A percentile compares a stretch with the other conserved stretches of the same genome.
Evolutionary conservation across 2,329 filamentous ascomycete genomes (phyloP).

Genomic region (Penicillium sp.): DNA sequence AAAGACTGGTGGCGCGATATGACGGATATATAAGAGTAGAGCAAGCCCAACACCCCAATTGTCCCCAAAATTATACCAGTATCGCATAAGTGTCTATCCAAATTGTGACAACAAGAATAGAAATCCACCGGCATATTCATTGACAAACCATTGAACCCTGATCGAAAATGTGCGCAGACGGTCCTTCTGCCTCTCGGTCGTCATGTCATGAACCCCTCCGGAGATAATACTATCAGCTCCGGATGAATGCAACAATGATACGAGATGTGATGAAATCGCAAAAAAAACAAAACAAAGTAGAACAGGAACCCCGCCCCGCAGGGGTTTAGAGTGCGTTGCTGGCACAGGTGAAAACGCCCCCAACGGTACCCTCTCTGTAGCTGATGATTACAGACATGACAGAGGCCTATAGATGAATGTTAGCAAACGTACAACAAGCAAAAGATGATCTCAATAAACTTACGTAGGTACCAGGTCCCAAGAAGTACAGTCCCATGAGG

Average conservation of each 20-base stretch:
- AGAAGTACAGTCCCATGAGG: constrained; percentile 73
- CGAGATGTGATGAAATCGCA: neutral
- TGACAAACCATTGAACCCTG: neutral
- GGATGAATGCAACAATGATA: neutral
- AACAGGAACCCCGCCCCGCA: constrained; percentile 2
- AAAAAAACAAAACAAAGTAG: neutral
- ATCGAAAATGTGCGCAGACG: neutral
- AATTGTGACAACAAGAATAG: neutral
- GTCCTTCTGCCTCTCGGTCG: neutral
- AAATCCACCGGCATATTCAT: neutral
- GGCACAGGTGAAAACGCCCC: constrained; percentile 72
- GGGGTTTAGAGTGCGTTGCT: constrained; percentile 41
- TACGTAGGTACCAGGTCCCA: constrained; percentile 77
- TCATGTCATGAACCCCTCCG: neutral
- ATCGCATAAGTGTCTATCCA: neutral
- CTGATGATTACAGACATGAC: constrained; percentile 60
- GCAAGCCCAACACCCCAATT: neutral
- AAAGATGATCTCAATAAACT: constrained; percentile 23
- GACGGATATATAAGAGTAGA: neutral
- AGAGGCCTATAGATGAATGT: constrained; percentile 35
- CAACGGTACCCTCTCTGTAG: constrained; percentile 65
- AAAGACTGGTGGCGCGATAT: constrained; percentile 5
- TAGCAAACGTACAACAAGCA: constrained; percentile 32
- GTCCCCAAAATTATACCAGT: neutral
- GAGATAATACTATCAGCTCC: neutral